These are phyloP conservation scores for Aphanoascus verrucosus DNA, from an alignment of 2,329 filamentous ascomycete genomes.

Conservation along the genomic window DNA sequence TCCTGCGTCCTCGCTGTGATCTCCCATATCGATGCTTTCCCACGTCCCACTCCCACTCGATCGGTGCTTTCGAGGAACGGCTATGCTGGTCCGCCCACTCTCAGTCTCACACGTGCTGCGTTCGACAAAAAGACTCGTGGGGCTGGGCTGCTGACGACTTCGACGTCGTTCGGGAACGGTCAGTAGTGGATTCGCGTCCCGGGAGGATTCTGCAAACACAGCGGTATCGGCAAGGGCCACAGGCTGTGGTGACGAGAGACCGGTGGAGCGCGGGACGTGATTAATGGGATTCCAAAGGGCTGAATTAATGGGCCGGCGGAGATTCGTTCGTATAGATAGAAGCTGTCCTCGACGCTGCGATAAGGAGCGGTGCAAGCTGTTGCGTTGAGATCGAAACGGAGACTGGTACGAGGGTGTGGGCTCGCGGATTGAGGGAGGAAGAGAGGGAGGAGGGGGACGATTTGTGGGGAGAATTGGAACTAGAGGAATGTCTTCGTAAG, in stretches of 20 bases:
- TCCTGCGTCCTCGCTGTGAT: conserved; percentile 22
- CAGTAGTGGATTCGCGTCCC: conserved; percentile 46
- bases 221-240: conserved; percentile 23
- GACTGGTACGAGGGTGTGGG: conserved; percentile 17
- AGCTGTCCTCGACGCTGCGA: conserved; percentile 12
- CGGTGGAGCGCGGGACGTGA: conserved; percentile 46
- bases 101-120: conserved; percentile 38
- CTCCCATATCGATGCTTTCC: conserved; percentile 17
- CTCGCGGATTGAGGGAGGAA: conserved; percentile 11
- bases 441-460: conserved; percentile 10
- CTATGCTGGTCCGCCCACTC: conserved; percentile 43
- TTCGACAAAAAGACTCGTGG: conserved; percentile 40
- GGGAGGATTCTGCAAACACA: conserved; percentile 20
- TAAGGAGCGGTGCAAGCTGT: conserved; percentile 4
- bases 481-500: conserved; percentile 19
- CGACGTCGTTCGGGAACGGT: conserved; percentile 48
- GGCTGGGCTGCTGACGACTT: conserved; percentile 41
- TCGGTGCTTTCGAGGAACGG: conserved; percentile 37
- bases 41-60: conserved; percentile 27
- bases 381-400: conserved; percentile 11
- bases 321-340: conserved; percentile 17
- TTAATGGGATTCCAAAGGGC: conserved; percentile 53
- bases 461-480: conserved; percentile 15
- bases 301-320: conserved; percentile 35
- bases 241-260: conserved; percentile 34